Evolutionary conservation across 2,329 filamentous ascomycete genomes (phyloP), one percentile per base, ranked within the genome.

Genomic region (Botrytis sinoallii): DNA sequence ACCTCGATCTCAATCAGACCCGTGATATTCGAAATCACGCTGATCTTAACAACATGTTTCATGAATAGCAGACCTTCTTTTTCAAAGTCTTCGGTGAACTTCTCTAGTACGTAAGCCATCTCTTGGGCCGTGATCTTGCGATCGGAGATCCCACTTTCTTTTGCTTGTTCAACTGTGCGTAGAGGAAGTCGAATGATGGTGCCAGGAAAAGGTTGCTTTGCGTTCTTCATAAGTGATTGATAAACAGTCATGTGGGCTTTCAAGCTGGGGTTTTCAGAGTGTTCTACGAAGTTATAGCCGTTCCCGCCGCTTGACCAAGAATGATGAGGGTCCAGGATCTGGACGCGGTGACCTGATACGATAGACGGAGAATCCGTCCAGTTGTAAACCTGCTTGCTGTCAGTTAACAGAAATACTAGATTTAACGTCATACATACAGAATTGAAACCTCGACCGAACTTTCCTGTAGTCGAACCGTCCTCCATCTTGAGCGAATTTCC

Each of bases 331-430:
- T 82, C 82, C 16, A 83, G 75, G 12, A 83, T 78, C 8, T 80
- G 75, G 18, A 83, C 70, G 3, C 73, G 78, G 3, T 78, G 74
- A 22, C 78, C 73, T 22, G 81, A 82, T 12, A 82, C 67, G 46
- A 83, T 81, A 16, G 80, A 80, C n/a, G 81, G 81, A 9, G 79
- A 81, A 74, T 83, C 82, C 0, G 81, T 82, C 80, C 80, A 83
- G 69, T 83, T 82, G 64, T 82, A 83, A 1, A 80, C 77, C 78
- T 81, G 35, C 12, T 48, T 29, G 16, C 10, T 20, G 46, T 72
- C n/a, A 65, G 65, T 76, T 66, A 76, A 69, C 29, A 63, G 25
- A 55, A 10, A 12, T n/a, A 5, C 7, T 25, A 48, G 55, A 18
- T 4, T 18, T 32, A 2, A 48, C 22, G 38, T 38, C 22, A 29